Base-by-base conservation (phyloP, 768 basidiomycete species). In the Lyophyllum semitale region DNA sequence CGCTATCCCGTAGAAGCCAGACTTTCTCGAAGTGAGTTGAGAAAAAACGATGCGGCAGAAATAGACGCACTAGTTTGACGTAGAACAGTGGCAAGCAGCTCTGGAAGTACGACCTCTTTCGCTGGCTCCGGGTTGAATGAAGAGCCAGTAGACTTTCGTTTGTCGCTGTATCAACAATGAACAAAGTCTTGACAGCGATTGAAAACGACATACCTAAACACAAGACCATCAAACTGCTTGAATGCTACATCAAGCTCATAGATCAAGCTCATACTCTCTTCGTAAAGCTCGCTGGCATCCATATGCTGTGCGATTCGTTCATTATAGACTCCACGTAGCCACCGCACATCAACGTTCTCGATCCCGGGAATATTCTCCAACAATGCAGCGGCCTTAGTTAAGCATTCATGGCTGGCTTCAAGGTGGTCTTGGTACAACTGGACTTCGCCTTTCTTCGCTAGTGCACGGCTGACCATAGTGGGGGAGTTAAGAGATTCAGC, bases 401-500 rank as follows among this genome's bases (percentile, higher is more conserved):
- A 73, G 18, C 73, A 78, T 18, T 73, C 77, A 15, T 79, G 73
- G 2, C 85, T 89, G 22, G 84, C 82, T 6, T 82, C 77, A 4
- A 88, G 62, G 35, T 78, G 73, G 1, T 85, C 83, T 59, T 89
- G 77, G 44, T 85, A 79, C 4, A 93, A 68, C 43, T 87, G 77
- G 2, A 96, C 75, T 59, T 95, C 91, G 3, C 82, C 89, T 49
- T 84, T 82, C 61, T 81, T 76, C 0, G 85, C 77, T 26, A 88
- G 69, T 0, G 91, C 90, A 8, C 89, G 81, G 20, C 86, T 82
- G 7, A 80, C 68, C 63, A 91, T 72, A 0, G 84, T 78, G 15
- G 88, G 84, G 0, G 88, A 82, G 56, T 85, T 86, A 11, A 93
- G 67, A 6, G 87, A 77, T 44, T 78, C 73, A 0, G 93, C 91